Percentiles rank a stretch among this genome's conserved stretches.
Conservation (phyloP, 2,329 filamentous ascomycete species). For the Trichothecium roseum region DNA sequence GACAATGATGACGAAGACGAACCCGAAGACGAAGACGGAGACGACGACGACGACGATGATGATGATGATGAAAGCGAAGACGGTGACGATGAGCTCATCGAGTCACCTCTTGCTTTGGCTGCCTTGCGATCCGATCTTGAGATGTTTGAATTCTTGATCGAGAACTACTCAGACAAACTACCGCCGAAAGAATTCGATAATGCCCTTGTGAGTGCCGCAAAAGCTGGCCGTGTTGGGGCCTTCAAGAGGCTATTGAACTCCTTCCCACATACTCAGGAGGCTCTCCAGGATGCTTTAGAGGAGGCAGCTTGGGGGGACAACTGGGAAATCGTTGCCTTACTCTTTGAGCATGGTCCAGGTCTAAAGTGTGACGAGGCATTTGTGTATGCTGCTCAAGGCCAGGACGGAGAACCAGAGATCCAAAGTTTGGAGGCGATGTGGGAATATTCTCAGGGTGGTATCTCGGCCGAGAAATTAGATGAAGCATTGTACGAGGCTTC, state of each 20-base stretch:
- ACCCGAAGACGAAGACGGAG: too few relatives aligned
- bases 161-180: slow-evolving; percentile 26
- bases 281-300: slow-evolving; percentile 22
- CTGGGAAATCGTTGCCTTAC: slow-evolving; percentile 24
- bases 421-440: slow-evolving; percentile 24
- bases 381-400: slow-evolving; percentile 16
- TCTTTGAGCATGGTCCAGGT: slow-evolving; percentile 19
- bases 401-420: slow-evolving; percentile 20
- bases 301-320: slow-evolving; percentile 20
- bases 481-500: slow-evolving; percentile 27
- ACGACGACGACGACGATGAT: too few relatives aligned
- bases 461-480: slow-evolving; percentile 19
- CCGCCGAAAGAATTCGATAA: slow-evolving; percentile 26
- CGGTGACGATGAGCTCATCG: slow-evolving; percentile 4
- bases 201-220: slow-evolving; percentile 26
- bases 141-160: slow-evolving; percentile 29
- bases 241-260: slow-evolving; percentile 24
- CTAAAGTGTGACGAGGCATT: slow-evolving; percentile 25
- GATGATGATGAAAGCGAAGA: neutral
- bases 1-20: neutral
- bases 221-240: slow-evolving; percentile 25
- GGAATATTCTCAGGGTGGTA: slow-evolving; percentile 22
- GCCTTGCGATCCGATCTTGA: slow-evolving; percentile 24
- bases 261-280: slow-evolving; percentile 19
- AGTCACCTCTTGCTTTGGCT: slow-evolving; percentile 25